Base-by-base conservation (phyloP, 495 filamentous ascomycete species). In the Chaetomium cochliodes region DNA sequence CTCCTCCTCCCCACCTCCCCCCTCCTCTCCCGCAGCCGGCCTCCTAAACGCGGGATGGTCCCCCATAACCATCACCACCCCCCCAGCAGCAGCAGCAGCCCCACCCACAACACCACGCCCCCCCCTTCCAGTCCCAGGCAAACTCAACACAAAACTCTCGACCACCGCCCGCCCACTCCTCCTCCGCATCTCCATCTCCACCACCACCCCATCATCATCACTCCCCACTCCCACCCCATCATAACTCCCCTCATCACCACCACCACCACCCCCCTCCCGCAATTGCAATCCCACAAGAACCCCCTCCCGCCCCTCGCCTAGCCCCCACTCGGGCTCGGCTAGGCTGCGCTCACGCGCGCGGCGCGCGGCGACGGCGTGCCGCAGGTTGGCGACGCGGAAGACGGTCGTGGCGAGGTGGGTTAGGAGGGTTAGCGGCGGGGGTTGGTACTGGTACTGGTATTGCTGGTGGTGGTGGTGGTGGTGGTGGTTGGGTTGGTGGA, bases 151-250 rank as follows among this genome's bases (percentile, higher is more conserved):
- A 69, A 93, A 97, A 78, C 80, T 85, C 73, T 96, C 93, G 23
- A 81, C 70, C 11, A 97, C 86, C 0, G 87, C 86, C 20, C 93
- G 81, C 0, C 96, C 94, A 63, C 86, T 90, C 66, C 90, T 87
- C 22, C 93, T 80, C 3, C 96, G 80, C 71, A 96, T 81, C 76
- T 98, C 92, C 85, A 96, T 87, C 66, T 92, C 87, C 3, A 98
- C 67, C 3, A 96, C 92, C 5, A 94, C 89, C 11, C 25, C 62
- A 9, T 33, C 61, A 11, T 22, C 46, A n/a, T n/a, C n/a, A n/a
- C n/a, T n/a, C n/a, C n/a, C n/a, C n/a, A n/a, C n/a, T n/a, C n/a
- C n/a, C n/a, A n/a, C n/a, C n/a, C n/a, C n/a, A n/a, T n/a, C 2
- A 22, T 20, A 30, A 12, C 16, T 2, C 52, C 60, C 44, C 51